Percentiles rank a stretch among this genome's conserved stretches.
Evolutionary conservation across 2,329 filamentous ascomycete genomes (phyloP).

Genomic region (Aspergillus clavatus): DNA sequence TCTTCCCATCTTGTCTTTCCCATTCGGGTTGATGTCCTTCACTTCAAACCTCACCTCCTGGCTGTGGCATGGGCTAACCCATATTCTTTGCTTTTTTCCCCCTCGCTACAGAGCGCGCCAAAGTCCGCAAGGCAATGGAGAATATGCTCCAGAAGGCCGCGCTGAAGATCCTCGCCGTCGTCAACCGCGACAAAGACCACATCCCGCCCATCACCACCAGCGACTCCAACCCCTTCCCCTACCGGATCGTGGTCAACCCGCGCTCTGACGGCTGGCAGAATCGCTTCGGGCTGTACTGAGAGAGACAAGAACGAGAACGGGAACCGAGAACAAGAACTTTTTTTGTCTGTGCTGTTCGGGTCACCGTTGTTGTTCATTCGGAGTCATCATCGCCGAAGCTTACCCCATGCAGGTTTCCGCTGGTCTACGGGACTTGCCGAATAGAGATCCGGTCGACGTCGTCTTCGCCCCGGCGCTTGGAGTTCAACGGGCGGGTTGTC

Average conservation of each 20-base stretch:
- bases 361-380: too few species aligned
- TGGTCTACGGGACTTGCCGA: neutral
- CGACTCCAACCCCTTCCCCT: constrained; percentile 89
- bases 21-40: too few species aligned
- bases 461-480: neutral
- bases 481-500: constrained; percentile 1
- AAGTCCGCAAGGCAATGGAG: constrained; percentile 87
- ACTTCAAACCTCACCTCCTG: too few species aligned
- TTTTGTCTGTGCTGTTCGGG: too few species aligned
- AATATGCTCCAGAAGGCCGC: constrained; percentile 80
- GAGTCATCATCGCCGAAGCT: neutral
- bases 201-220: constrained; percentile 94
- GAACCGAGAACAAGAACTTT: too few species aligned
- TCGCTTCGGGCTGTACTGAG: constrained; percentile 70
- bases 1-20: constrained; percentile 3
- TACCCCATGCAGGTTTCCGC: neutral
- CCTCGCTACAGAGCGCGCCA: constrained; percentile 63
- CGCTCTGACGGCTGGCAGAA: constrained; percentile 74
- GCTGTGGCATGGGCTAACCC: too few species aligned
- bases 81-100: too few species aligned
- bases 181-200: constrained; percentile 86
- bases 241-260: constrained; percentile 84
- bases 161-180: constrained; percentile 83
- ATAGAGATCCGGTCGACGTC: too few species aligned
- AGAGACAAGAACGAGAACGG: too few species aligned